phyloP scores from a whole-genome alignment of 805 yeast genomes.

The Cyberlindnera nakhonratchasimensis region DNA sequence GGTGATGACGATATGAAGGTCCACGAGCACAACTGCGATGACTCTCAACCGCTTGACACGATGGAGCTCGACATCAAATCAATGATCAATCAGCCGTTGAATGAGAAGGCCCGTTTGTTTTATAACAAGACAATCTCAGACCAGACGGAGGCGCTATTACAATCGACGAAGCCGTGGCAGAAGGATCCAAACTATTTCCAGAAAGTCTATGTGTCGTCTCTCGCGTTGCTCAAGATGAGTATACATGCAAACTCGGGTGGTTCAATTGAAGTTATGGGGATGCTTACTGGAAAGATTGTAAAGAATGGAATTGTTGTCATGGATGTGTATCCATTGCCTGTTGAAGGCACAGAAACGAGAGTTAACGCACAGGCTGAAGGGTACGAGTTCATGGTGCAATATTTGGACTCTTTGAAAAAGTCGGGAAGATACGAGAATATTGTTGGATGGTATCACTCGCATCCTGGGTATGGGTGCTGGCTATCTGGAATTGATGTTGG shows the following conservation, averaged over 20 bases:
- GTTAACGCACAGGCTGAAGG: conserved; percentile 95
- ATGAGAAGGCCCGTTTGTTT: conserved; percentile 15
- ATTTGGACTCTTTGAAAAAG: conserved; percentile 53
- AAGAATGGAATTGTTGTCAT: conserved; percentile 57
- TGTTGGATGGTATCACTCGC: conserved; percentile 99
- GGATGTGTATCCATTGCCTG: conserved; percentile 87
- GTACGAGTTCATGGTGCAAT: conserved; percentile 91
- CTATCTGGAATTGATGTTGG: conserved; percentile 88
- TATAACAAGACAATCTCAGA: conserved; percentile 15
- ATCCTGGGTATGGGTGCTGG: conserved; percentile 98
- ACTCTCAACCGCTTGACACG: conserved; percentile 10
- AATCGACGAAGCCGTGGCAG: conserved; percentile 49
- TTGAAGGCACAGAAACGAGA: conserved; percentile 92
- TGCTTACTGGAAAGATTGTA: conserved; percentile 76
- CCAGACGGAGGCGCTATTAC: conserved; percentile 15
- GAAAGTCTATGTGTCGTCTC: conserved; percentile 59
- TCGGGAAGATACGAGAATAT: conserved; percentile 61
- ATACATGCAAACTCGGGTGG: conserved; percentile 84
- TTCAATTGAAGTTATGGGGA: conserved; percentile 90
- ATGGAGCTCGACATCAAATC: conserved; percentile 19
- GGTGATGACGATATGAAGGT: conserved; percentile 5
- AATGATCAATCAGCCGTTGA: conserved; percentile 14
- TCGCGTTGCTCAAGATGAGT: conserved; percentile 73
- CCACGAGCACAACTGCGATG: background rate
- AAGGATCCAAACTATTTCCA: conserved; percentile 57